Base-by-base conservation (phyloP, 164 flowering plant genomes). In the Umbilicus rupestris region DNA sequence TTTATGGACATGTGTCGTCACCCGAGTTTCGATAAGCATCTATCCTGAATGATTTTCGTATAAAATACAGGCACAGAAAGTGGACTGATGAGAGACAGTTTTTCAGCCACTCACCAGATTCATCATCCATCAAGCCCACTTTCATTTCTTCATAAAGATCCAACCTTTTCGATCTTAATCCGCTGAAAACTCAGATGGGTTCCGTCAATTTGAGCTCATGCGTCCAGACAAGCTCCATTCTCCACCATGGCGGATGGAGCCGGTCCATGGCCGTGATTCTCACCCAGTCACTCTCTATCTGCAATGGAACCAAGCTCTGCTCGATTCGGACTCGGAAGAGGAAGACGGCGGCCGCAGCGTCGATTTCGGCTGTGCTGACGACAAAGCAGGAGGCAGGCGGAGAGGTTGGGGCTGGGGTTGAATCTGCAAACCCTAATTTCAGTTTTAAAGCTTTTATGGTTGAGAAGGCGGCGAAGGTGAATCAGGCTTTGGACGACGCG, bases 381-480 rank as follows among this genome's bases (percentile, higher is more conserved):
- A 76, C 68, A 50, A 72, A 79, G 39, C 82, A 74, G 19, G 64
- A 68, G 4, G 30, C 55, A 9, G 44, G 39, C 22, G 72, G 66
- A 44, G 41, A 30, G 70, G 55, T 37, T 30, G 26, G 7, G 37
- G 71, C 3, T 62, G 69, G 24, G 57, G 12, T 26, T 52, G 59
- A 69, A 2, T 20, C 57, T 9, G 30, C 33, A 10, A 67, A 46
- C 19, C 66, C 80, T 28, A 7, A 63, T 11, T 87, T 87, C 65
- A 73, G 78, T 75, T 84, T 88, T 81, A 85, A 82, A 60, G 10
- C 74, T 10, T 86, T 85, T 75, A 81, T 86, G 86, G 1, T 74
- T 22, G 65, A 73, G 47, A 86, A 79, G 44, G 90, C 77, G 0
- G 66, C 66, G 29, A 71, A 85, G 7, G 95, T 88, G 7, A 84